Evolutionary conservation across 805 yeast species (phyloP), one percentile per base, ranked within the genome.

Genomic region (Candida arabinofermentans): DNA sequence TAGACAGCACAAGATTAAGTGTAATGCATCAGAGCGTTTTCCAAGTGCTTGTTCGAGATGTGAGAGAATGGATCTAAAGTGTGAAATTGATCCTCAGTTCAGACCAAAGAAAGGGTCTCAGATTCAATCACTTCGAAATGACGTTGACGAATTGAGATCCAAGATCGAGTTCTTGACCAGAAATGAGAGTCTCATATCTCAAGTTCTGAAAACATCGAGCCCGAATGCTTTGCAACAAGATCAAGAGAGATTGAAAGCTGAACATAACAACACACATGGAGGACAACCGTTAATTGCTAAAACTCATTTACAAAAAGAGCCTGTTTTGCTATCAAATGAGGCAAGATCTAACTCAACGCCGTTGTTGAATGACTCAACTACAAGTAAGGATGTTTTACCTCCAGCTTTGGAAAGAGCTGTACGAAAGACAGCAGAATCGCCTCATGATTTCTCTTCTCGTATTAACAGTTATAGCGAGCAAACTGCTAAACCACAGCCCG

Each of bases 81-180:
- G 97, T 67, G 91, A 85, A 53, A 86, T 90, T 19, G 96, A 90
- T 62, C 96, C 96, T 2, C 83, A 83, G 53, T 90, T 88, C 62
- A 75, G 89, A 55, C 96, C 97, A 4, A 83, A 86, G 53, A 89
- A 88, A 62, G 96, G 96, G 1, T 83, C 91, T 2, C 96, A 89
- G 61, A 81, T 89, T 22, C 96, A 88, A 53, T 74, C 83, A 40
- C 67, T 90, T 53, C 75, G 89, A 51, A 86, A 85, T 52, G 97
- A 90, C 52, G 89, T 88, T 5, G 90, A 85, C 55, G 91, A 83
- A 50, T 65, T 88, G 50, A 80, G 83, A 52, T 71, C 83, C 32
- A 81, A 84, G 66, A 80, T 85, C 51, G 87, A 83, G 54, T 72
- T 74, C 62, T 61, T 81, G 35, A 73, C 77, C 30, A 73, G 78